Evolutionary conservation across 2,329 filamentous ascomycete species (phyloP).

Genomic region (Teratosphaeria epicoccoides): DNA sequence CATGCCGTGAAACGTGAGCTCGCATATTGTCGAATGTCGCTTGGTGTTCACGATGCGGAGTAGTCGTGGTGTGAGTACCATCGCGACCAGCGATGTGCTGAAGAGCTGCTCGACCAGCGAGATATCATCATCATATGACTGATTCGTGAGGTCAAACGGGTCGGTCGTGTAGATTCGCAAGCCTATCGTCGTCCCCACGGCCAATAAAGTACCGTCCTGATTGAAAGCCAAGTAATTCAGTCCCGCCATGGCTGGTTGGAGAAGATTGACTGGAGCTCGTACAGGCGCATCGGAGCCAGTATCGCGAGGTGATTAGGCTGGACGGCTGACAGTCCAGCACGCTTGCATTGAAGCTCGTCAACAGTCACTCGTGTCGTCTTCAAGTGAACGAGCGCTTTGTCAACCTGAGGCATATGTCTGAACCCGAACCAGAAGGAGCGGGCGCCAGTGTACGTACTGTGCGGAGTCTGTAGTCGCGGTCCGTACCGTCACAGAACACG

Average conservation of each 20-base stretch:
- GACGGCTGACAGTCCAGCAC: neutral
- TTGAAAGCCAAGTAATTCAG: constrained; percentile 99
- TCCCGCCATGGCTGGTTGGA: constrained; percentile 18
- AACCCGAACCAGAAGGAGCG: neutral
- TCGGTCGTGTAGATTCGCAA: constrained; percentile 97
- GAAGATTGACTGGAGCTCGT: neutral
- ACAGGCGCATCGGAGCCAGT: neutral
- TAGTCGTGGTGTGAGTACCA: constrained; percentile 83
- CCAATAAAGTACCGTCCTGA: constrained; percentile 94
- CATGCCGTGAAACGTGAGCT: constrained; percentile 95
- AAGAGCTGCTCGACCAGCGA: constrained; percentile 98
- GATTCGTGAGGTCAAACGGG: constrained; percentile 89
- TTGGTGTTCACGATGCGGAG: constrained; percentile 97
- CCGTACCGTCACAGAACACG: neutral
- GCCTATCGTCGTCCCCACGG: constrained; percentile 85
- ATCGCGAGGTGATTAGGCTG: neutral
- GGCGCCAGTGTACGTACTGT: neutral
- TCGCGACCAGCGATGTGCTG: constrained; percentile 87
- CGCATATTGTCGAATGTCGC: constrained; percentile 81
- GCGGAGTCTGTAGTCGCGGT: neutral
- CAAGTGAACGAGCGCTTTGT: neutral
- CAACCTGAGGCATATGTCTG: neutral
- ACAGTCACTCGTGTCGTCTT: no score
- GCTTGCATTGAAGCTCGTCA: neutral
- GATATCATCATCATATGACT: constrained; percentile 80